phyloP scores from a whole-genome alignment of 768 basidiomycete species.

The Tulasnella sp. region DNA sequence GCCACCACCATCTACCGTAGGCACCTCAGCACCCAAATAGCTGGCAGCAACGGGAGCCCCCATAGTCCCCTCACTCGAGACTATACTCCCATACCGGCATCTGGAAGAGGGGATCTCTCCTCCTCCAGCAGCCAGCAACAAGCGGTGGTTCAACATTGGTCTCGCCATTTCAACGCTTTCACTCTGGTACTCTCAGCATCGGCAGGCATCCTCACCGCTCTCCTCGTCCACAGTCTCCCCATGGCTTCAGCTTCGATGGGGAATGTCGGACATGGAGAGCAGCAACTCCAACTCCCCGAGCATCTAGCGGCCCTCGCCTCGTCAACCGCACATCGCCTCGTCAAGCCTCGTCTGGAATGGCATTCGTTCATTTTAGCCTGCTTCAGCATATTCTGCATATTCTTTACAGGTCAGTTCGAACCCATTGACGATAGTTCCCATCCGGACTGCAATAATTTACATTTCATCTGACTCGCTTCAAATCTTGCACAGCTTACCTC shows the following conservation, averaged over 20 bases:
- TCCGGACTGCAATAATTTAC: conserved; percentile 15
- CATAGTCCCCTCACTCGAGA: background rate
- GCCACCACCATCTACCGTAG: background rate
- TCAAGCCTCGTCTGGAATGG: background rate
- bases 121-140: background rate
- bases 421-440: conserved; percentile 57
- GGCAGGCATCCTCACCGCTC: background rate
- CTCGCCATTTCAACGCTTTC: background rate
- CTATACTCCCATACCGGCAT: background rate
- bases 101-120: background rate
- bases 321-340: background rate
- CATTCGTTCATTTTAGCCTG: background rate
- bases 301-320: background rate
- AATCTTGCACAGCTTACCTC: conserved; percentile 58
- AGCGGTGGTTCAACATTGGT: background rate
- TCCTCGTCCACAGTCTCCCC: background rate
- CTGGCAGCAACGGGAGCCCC: background rate
- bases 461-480: conserved; percentile 13
- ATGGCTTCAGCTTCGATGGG: background rate
- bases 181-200: background rate
- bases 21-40: background rate
- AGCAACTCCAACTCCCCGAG: background rate
- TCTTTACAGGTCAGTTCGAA: conserved; percentile 55
- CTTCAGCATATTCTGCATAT: conserved; percentile 42
- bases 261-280: background rate